Conservation (phyloP, 306 rosid species). For the Vicia faba region DNA sequence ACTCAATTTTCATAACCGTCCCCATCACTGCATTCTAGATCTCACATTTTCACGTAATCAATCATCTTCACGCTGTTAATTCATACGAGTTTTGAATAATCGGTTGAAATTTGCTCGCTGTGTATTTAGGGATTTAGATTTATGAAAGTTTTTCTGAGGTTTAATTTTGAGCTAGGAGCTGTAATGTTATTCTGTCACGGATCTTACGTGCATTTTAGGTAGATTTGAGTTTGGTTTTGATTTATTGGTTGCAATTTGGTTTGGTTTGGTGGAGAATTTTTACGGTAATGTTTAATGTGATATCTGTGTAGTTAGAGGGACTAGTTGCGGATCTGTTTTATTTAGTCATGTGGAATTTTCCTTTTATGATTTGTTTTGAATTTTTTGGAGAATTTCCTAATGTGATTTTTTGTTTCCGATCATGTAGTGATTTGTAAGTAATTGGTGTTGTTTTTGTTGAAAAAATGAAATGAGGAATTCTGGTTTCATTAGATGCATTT, state of each 20-base stretch:
- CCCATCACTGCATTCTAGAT: constrained; percentile 30
- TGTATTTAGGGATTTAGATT: background rate
- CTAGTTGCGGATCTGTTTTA: constrained; percentile 34
- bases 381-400: background rate
- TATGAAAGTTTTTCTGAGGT: background rate
- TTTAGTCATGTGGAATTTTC: constrained; percentile 9
- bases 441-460: background rate
- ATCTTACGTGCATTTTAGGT: constrained; percentile 27
- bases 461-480: constrained; percentile 4
- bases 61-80: background rate
- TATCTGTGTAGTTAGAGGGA: constrained; percentile 17
- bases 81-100: background rate
- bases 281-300: background rate
- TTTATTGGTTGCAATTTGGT: constrained; percentile 25
- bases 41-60: constrained; percentile 15
- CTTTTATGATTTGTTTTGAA: background rate
- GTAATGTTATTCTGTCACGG: background rate
- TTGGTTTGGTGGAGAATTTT: constrained; percentile 16
- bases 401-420: background rate
- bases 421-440: constrained; percentile 18
- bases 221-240: constrained; percentile 35
- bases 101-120: background rate
- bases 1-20: constrained; percentile 29
- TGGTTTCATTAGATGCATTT: background rate
- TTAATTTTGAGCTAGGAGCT: background rate